Conservation (phyloP, 306 rosid genomes). For the Medicago arabica region DNA sequence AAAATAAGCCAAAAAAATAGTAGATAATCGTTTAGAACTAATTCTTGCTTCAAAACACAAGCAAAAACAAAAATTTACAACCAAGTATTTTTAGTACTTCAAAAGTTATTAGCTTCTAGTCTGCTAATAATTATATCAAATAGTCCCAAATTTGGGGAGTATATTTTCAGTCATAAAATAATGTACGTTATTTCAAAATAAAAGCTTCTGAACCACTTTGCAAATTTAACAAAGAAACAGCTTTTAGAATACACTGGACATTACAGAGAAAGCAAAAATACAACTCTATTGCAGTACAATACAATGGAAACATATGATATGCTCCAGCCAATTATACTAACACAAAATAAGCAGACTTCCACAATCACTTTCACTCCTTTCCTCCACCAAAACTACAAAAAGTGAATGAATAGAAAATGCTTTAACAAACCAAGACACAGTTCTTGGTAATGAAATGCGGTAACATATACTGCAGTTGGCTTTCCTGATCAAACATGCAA, state of each 20-base stretch:
- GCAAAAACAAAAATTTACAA: background rate
- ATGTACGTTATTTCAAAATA: background rate
- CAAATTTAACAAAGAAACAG: background rate
- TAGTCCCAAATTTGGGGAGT: background rate
- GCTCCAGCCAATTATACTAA: background rate
- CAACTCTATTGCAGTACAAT: background rate
- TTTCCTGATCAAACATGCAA: background rate
- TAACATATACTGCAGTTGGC: background rate
- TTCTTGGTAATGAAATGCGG: constrained; percentile 5
- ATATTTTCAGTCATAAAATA: background rate
- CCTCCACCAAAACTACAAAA: constrained; percentile 3
- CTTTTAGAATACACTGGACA: background rate
- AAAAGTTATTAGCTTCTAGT: background rate
- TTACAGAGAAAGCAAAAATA: background rate
- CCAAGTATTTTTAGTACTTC: background rate
- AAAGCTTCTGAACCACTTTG: constrained; percentile 2
- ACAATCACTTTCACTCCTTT: background rate
- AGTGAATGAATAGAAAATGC: background rate
- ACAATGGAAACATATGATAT: constrained; percentile 5
- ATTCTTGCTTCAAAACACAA: constrained; percentile 8
- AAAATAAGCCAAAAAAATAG: constrained; percentile 5
- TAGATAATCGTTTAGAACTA: background rate
- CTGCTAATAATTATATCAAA: background rate
- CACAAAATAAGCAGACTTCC: constrained; percentile 9
- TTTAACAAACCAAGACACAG: constrained; percentile 21